phyloP scores from a whole-genome alignment of 2,329 filamentous ascomycete species.

The Cadophora luteo-olivacea region DNA sequence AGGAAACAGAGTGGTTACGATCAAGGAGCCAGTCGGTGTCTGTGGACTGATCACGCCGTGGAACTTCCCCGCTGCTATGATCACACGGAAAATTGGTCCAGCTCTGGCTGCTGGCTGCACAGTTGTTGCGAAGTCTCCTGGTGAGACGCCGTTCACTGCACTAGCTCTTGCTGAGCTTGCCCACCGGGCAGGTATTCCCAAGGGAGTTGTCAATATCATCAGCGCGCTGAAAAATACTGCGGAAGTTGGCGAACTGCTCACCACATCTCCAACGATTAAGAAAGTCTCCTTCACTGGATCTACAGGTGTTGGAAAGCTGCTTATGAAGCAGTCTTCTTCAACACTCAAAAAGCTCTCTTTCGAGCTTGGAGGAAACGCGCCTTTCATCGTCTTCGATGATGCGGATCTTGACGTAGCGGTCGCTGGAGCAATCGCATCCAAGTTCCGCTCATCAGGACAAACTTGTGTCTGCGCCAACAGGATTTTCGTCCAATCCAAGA shows the following conservation, averaged over 20 bases:
- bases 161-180: conserved; percentile 88
- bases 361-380: conserved; percentile 93
- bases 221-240: conserved; percentile 81
- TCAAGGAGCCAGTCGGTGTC: conserved; percentile 86
- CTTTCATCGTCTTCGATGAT: conserved; percentile 97
- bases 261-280: conserved; percentile 76
- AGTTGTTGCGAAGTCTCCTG: conserved; percentile 88
- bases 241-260: conserved; percentile 78
- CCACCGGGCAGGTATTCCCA: conserved; percentile 85
- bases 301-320: conserved; percentile 69
- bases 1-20: conserved; percentile 76
- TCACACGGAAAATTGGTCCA: conserved; percentile 72
- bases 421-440: conserved; percentile 80
- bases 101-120: conserved; percentile 95
- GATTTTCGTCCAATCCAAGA: conserved; percentile 77
- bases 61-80: conserved; percentile 86
- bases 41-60: conserved; percentile 85
- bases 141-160: conserved; percentile 90
- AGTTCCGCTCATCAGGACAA: conserved; percentile 94
- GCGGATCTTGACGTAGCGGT: conserved; percentile 88
- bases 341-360: conserved; percentile 85
- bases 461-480: conserved; percentile 93
- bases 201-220: conserved; percentile 89
- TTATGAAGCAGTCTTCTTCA: conserved; percentile 88
- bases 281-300: conserved; percentile 96